phyloP scores from a whole-genome alignment of 2,329 filamentous ascomycete species.

The Lizonia empirigonia region DNA sequence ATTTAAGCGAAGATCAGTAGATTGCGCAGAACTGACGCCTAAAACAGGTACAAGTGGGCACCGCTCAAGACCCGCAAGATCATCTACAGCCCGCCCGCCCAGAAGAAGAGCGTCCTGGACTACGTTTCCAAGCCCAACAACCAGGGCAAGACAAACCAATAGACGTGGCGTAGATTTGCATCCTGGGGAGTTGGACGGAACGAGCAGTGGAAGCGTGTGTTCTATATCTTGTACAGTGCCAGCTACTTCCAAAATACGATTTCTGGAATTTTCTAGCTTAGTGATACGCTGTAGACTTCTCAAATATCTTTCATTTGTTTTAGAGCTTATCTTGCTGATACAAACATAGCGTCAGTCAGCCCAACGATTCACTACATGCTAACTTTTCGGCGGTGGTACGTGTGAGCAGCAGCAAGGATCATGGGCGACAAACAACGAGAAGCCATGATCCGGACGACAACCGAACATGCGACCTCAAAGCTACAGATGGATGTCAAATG shows the following conservation, averaged over 20 bases:
- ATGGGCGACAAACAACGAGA: too few species aligned
- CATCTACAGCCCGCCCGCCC: conserved; percentile 75
- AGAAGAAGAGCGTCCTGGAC: conserved; percentile 39
- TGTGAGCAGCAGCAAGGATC: neutral
- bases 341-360: conserved; percentile 16
- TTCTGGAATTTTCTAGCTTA: conserved; percentile 38
- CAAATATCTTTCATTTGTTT: conserved; percentile 17
- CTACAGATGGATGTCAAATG: neutral
- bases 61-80: conserved; percentile 96
- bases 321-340: conserved; percentile 14
- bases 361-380: neutral
- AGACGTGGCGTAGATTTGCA: conserved; percentile 24
- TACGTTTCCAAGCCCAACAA: conserved; percentile 41
- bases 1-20: neutral
- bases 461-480: neutral
- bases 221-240: conserved; percentile 50
- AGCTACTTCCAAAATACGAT: conserved; percentile 44
- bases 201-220: conserved; percentile 39
- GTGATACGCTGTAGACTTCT: conserved; percentile 31
- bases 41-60: conserved; percentile 86
- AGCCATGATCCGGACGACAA: too few species aligned
- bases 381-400: too few species aligned
- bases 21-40: conserved; percentile 33
- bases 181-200: conserved; percentile 27
- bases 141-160: conserved; percentile 43